Percentiles rank a stretch among this genome's conserved stretches.
Evolutionary conservation across 2,329 filamentous ascomycete species (phyloP).

Genomic region (Colletotrichum spinosum): DNA sequence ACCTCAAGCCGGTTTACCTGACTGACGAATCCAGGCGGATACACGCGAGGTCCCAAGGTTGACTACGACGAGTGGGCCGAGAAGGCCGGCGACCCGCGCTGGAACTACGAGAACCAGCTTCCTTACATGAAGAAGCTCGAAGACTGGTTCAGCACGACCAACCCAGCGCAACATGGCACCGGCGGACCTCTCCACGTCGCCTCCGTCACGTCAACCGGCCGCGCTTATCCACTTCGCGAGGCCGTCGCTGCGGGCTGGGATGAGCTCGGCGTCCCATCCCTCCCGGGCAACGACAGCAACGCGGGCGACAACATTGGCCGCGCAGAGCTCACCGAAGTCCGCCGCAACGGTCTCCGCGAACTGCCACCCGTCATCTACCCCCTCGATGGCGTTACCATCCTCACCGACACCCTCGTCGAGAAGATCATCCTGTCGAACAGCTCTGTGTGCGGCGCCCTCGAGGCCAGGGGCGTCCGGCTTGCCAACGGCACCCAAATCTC

Average conservation of each 20-base stretch:
- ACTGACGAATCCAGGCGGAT: slow-evolving; percentile 43
- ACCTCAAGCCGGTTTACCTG: no score
- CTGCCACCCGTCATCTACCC: slow-evolving; percentile 42
- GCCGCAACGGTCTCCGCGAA: slow-evolving; percentile 40
- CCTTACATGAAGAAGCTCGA: slow-evolving; percentile 31
- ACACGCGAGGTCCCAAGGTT: slow-evolving; percentile 55
- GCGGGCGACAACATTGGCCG: slow-evolving; percentile 47
- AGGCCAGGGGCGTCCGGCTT: slow-evolving; percentile 44
- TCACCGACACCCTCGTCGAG: slow-evolving; percentile 40
- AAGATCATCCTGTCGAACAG: slow-evolving; percentile 37
- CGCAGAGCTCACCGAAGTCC: slow-evolving; percentile 44
- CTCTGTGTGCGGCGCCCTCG: background rate
- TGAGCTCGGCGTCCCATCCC: slow-evolving; percentile 50
- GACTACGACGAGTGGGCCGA: slow-evolving; percentile 60
- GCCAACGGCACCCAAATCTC: slow-evolving; percentile 40
- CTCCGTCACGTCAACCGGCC: slow-evolving; percentile 44
- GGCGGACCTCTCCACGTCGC: slow-evolving; percentile 51
- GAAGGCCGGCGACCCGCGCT: slow-evolving; percentile 44
- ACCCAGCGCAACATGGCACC: slow-evolving; percentile 51
- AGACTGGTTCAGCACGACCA: slow-evolving; percentile 41
- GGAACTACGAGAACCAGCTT: slow-evolving; percentile 55
- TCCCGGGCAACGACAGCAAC: slow-evolving; percentile 42
- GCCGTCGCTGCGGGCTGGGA: slow-evolving; percentile 50
- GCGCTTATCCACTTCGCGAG: slow-evolving; percentile 53
- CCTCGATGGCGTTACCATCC: slow-evolving; percentile 43